Evolutionary conservation across 2,329 filamentous ascomycete genomes (phyloP).

Genomic region (Ceratocystis cacaofunesta): DNA sequence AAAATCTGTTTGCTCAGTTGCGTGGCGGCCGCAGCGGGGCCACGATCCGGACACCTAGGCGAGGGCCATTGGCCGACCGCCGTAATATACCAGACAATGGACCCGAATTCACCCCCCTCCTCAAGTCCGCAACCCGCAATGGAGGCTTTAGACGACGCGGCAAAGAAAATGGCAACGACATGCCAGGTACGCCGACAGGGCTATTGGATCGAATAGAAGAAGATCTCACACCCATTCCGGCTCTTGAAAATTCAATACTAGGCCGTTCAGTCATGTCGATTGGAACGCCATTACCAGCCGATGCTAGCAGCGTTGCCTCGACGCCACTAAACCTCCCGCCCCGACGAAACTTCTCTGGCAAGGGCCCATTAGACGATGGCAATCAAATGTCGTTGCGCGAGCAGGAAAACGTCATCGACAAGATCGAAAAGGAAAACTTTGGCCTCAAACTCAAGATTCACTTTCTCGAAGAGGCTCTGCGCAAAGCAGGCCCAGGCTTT

Average conservation of each 20-base stretch:
- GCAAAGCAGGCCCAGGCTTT: slow-evolving; percentile 76
- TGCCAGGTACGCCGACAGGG: slow-evolving; percentile 50
- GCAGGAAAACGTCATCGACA: slow-evolving; percentile 89
- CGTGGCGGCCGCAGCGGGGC: slow-evolving; percentile 42
- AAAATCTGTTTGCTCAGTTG: slow-evolving; percentile 62
- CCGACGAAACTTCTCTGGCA: slow-evolving; percentile 41
- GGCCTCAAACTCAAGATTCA: slow-evolving; percentile 93
- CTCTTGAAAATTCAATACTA: slow-evolving; percentile 58
- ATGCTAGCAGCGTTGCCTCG: slow-evolving; percentile 65
- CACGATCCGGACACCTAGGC: slow-evolving; percentile 46
- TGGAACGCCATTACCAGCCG: slow-evolving; percentile 26
- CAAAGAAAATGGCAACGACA: slow-evolving; percentile 45
- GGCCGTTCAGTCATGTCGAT: slow-evolving; percentile 45
- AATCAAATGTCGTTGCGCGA: slow-evolving; percentile 86
- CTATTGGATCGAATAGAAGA: slow-evolving; percentile 47
- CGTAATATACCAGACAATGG: slow-evolving; percentile 54
- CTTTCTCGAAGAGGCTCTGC: slow-evolving; percentile 80
- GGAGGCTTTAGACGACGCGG: slow-evolving; percentile 48
- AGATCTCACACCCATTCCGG: slow-evolving; percentile 60
- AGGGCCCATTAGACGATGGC: slow-evolving; percentile 62
- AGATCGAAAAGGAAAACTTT: slow-evolving; percentile 97
- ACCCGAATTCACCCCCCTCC: slow-evolving; percentile 83
- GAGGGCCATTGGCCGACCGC: slow-evolving; percentile 54
- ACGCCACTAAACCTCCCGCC: slow-evolving; percentile 64
- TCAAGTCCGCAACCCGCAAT: slow-evolving; percentile 65